Conservation (phyloP, 1,284 basidiomycete species). For the Cryptococcus jaspeensis region DNA sequence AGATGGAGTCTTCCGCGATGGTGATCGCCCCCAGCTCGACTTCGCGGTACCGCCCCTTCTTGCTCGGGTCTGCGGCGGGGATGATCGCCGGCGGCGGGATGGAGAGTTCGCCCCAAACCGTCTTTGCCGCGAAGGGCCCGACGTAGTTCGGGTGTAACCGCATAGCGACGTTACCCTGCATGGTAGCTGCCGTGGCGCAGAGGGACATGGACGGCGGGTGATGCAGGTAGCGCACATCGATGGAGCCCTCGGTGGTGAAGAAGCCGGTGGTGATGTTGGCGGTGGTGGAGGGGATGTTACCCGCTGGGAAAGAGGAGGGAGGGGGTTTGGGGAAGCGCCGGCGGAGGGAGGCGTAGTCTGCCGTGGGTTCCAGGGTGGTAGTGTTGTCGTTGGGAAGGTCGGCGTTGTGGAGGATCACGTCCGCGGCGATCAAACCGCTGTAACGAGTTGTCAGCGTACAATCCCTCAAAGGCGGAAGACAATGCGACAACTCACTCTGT, state of each 20-base stretch:
- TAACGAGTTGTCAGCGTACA: not conserved
- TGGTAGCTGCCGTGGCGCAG: slow-evolving; percentile 28
- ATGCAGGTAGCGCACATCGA: slow-evolving; percentile 41
- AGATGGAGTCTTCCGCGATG: slow-evolving; percentile 21
- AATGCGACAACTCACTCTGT: slow-evolving; percentile 32
- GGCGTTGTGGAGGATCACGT: slow-evolving; percentile 44
- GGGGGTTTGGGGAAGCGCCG: not conserved
- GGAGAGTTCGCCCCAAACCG: slow-evolving; percentile 38
- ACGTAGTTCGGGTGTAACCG: slow-evolving; percentile 45
- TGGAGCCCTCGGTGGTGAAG: slow-evolving; percentile 40
- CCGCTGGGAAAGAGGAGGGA: not conserved
- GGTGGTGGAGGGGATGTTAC: slow-evolving; percentile 3
- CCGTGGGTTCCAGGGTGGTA: slow-evolving; percentile 3
- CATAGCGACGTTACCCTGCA: slow-evolving; percentile 39
- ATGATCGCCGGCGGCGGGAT: slow-evolving; percentile 22
- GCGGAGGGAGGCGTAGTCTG: slow-evolving; percentile 7
- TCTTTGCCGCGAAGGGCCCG: slow-evolving; percentile 42
- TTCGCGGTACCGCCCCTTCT: slow-evolving; percentile 19
- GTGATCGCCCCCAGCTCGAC: slow-evolving; percentile 28
- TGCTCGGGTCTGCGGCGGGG: slow-evolving; percentile 23
- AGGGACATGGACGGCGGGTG: slow-evolving; percentile 39
- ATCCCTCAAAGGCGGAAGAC: too few species aligned
- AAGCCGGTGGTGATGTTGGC: slow-evolving; percentile 39
- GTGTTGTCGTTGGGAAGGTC: slow-evolving; percentile 13
- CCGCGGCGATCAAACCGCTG: slow-evolving; percentile 37